Evolutionary conservation across 2,329 filamentous ascomycete genomes (phyloP), one percentile per base, ranked within the genome.

Genomic region (Fonsecaea monophora): DNA sequence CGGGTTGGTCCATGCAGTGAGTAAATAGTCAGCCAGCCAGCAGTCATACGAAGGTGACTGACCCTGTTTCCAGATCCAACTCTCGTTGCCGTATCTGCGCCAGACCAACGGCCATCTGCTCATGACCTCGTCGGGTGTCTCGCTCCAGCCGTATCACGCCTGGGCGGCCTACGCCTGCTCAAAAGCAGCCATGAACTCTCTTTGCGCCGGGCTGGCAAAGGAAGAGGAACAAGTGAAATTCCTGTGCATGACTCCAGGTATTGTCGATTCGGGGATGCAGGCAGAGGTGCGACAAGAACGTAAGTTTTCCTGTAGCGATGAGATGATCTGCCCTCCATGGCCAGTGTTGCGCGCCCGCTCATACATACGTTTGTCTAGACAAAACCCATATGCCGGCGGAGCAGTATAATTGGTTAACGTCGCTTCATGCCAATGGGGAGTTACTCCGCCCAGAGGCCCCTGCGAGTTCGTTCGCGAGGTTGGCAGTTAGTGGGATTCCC

Each of bases 41-140:
- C 35, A 38, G 4, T 32, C 6, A 13, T 38, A 9, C 35, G 35
- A 25, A 53, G 59, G 48, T 30, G 53, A 7, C 35, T 62, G 35
- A 35, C 60, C 2, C 50, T 55, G 18, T 55, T 53, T 25, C n/a
- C 53, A 53, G 34, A 55, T 65, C 35, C 62, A 60, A 34, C 15
- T 37, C 8, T 12, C 55, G 40, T 40, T 60, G 13, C 61, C 61
- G 8, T 18, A 63, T 45, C 53, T 63, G 53, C 37, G 61, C 7
- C 38, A 58, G 35, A 32, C 37, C 8, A 18, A n/a, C 18, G 61
- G 61, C n/a, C 35, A 40, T 7, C 57, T 63, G 21, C 7, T 63
- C 18, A 30, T 63, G 53, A 63, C 61, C 9, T 56, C 61, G 9
- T 56, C 61, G 13, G 53, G 53, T 12, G 53, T 57, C 7, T 63